Evolutionary conservation across 2,329 filamentous ascomycete species (phyloP), one percentile per base, ranked within the genome.

Genomic region (Ophiostoma ips): DNA sequence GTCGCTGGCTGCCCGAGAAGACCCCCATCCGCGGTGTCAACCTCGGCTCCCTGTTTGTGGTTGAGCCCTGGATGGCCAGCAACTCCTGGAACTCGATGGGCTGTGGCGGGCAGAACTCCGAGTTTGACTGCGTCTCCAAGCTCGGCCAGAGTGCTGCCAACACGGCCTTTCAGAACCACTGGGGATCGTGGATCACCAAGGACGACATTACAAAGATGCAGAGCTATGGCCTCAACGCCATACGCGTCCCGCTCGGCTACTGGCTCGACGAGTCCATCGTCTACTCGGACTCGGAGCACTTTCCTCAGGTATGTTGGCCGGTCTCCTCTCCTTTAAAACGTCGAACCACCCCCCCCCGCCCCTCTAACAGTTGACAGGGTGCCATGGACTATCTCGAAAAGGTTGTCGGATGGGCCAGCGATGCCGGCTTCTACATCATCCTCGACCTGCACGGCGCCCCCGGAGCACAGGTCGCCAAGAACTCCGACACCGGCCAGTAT

Each of bases 241-340:
- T 78, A 44, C 67, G 73, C 5, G 68, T 78, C 19, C 73, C 74
- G 0, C 61, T 77, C 3, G 75, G 74, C 9, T 78, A 74, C 60
- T 78, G 73, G 73, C 62, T 76, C 35, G 63, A 70, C 37, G 72
- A 76, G 56, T 65, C 66, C 35, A 59, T 74, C 2, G 70, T 77
- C 11, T 65, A 72, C 50, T 30, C 21, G 15, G 40, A 43, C 15
- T 43, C 40, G 1, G 40, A 43, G 60, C 64, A 73, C 52, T 77
- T 76, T 50, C 71, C 73, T 3, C 60, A 55, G 56, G 71, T 43
- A 43, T 30, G 24, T 30, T 8, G 72, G 0, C 71, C 67, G 0
- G 55, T 2, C 19, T 6, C 11, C 10, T 13, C 15, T 40, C 37
- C 19, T 24, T 12, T 5, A 40, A 18, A 11, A 15, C 19, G 16